A percentile compares a stretch with the other conserved stretches of the same genome.
Conservation (phyloP, 768 basidiomycete genomes). For the Mycena pura region DNA sequence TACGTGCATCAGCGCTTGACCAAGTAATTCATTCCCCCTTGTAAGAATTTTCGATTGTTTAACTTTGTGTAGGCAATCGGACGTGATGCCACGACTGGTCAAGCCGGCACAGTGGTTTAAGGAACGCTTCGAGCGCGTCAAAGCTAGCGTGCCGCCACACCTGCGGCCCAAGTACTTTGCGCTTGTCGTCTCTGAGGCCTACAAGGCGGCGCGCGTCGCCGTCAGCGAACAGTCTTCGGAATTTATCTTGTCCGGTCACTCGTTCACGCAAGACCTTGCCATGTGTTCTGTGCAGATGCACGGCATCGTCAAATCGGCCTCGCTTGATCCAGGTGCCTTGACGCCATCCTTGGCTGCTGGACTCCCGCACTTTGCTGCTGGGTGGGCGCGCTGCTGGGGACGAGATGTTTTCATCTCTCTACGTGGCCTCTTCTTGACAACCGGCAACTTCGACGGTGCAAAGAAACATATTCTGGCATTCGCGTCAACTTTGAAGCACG, state of each 20-base stretch:
- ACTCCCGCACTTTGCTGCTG: constrained; percentile 89
- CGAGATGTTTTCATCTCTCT: constrained; percentile 94
- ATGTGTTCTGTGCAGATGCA: constrained; percentile 90
- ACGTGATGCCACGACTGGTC: constrained; percentile 68
- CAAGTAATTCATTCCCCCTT: constrained; percentile 57
- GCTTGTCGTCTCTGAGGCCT: constrained; percentile 86
- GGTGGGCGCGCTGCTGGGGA: constrained; percentile 98
- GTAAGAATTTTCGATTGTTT: constrained; percentile 5
- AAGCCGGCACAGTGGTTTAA: constrained; percentile 85
- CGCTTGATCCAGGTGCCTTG: constrained; percentile 72
- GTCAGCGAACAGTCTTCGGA: constrained; percentile 90
- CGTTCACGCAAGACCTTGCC: constrained; percentile 90
- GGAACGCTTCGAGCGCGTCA: constrained; percentile 86
- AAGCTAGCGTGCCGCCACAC: constrained; percentile 77
- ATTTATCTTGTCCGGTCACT: constrained; percentile 83
- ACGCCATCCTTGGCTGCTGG: constrained; percentile 93
- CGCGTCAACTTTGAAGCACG: constrained; percentile 92
- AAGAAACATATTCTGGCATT: constrained; percentile 92
- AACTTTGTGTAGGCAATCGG: constrained; percentile 56
- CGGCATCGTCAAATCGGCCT: constrained; percentile 89
- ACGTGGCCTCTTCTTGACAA: constrained; percentile 91
- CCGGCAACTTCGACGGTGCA: constrained; percentile 87
- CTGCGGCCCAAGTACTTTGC: constrained; percentile 97
- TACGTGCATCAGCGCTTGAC: constrained; percentile 77
- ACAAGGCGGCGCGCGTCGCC: constrained; percentile 86